A percentile compares a stretch with the other conserved stretches of the same genome.
Conservation (phyloP, 2,329 filamentous ascomycete genomes). For the Diplodia seriata region DNA sequence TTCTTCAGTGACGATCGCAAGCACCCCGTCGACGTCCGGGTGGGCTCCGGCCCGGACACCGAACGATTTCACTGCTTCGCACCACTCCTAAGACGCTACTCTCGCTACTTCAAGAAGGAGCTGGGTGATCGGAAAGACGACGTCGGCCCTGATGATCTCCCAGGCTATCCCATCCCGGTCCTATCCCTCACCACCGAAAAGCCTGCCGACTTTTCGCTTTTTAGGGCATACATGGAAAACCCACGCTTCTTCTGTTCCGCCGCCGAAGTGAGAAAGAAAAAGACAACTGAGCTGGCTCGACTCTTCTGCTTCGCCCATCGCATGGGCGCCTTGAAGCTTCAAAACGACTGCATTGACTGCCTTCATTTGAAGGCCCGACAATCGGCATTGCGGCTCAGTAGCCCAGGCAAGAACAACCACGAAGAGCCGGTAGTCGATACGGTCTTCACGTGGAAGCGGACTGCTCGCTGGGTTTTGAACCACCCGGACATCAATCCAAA, state of each 20-base stretch:
- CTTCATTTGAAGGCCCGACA: not conserved
- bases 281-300: not conserved
- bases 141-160: not conserved
- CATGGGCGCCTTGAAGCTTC: not conserved
- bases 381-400: too few species aligned
- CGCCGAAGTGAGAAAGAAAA: not conserved
- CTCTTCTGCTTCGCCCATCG: slow-evolving; percentile 1
- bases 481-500: not conserved
- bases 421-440: not conserved
- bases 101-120: not conserved
- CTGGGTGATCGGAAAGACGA: not conserved
- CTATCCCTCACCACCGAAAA: not conserved
- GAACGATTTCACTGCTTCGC: not conserved
- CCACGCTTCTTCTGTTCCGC: not conserved
- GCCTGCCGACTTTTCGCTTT: not conserved
- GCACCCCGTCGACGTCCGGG: not conserved
- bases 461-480: not conserved
- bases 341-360: not conserved
- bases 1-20: not conserved
- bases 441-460: not conserved
- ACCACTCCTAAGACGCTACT: not conserved
- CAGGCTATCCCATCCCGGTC: not conserved
- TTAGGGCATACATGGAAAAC: not conserved
- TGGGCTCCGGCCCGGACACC: not conserved
- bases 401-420: not conserved